A percentile compares a stretch with the other conserved stretches of the same genome.
These are phyloP conservation scores for Daucus carota DNA, from an alignment of 129 eudicot species.

Conservation along the genomic window DH1_v3.0 NC_030381.2:27959001-27959500, in stretches of 20 bases:
- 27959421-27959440: neutral
- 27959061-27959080: neutral
- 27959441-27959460: neutral
- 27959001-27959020: neutral
- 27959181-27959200: neutral
- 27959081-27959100: neutral
- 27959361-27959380: neutral
- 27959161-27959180: neutral
- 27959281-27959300: slow-evolving; percentile 87
- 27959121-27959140: neutral
- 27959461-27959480: neutral
- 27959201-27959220: neutral
- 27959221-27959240: neutral
- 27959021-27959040: neutral
- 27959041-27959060: neutral
- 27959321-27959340: neutral
- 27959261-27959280: slow-evolving; percentile 89
- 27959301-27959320: slow-evolving; percentile 59
- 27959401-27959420: neutral
- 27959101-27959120: neutral
- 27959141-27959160: neutral
- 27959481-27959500: neutral
- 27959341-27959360: neutral
- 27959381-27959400: neutral
- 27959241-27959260: slow-evolving; percentile 70